Base-by-base conservation (phyloP, 495 filamentous ascomycete genomes). In the Penicillium herquei region DNA sequence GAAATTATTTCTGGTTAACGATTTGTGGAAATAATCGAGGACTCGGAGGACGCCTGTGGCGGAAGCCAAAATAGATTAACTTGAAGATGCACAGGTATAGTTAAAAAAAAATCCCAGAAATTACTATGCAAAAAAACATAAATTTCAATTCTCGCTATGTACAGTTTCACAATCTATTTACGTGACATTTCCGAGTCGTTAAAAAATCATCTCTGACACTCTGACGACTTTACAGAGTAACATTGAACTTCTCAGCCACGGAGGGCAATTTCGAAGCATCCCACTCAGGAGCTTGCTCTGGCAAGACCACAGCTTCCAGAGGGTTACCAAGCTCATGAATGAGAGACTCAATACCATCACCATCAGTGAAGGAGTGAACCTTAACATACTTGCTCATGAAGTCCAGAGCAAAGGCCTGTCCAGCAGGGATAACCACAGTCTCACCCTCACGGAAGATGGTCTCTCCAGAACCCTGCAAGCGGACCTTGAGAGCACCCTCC, bases 351-450 rank as follows among this genome's bases (percentile, higher is more conserved):
- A 73, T 71, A 26, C 75, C 75, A 63, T 74, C 64, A 7, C 75
- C 75, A 61, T 74, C 74, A 1, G 68, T 65, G 55, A 75, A 78
- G 2, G 72, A 70, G 66, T 72, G 76, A 3, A 73, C 60, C 14
- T 67, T 70, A 18, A 75, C 72, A 66, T 69, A 78, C 52, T 58
- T 59, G 58, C 70, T 75, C 51, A 65, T 68, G 37, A 72, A 74
- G 13, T 56, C 65, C 51, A 77, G 56, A 0, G 66, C 61, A 52
- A 72, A 78, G 3, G 64, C 65, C 61, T 71, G 67, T 13, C 73
- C 73, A 33, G 71, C 71, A 32, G 74, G 74, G 51, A 76, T 65
- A 18, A 76, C 71, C 10, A 71, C 68, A 11, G 73, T 76, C 59
- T 78, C 75, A 7, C 70, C 70, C 46, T 70, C 66, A n/a, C 69